phyloP scores from a whole-genome alignment of 192 early-diverging fungal species.

The Entomortierella beljakovae region DNA sequence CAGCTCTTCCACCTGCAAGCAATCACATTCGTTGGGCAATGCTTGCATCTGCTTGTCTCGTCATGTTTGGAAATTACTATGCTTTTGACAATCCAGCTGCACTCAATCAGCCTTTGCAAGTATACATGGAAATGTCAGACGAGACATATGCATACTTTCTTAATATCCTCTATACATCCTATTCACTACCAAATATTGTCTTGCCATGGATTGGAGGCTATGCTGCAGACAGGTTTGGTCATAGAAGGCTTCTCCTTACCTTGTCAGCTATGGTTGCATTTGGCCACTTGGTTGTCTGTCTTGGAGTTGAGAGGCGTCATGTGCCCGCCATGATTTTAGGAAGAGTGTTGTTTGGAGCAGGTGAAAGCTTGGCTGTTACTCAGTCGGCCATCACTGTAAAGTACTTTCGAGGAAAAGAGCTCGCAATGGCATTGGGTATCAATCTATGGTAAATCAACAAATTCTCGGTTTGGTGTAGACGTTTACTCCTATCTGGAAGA shows the following conservation, averaged over 20 bases:
- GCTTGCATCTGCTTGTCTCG: conserved; percentile 47
- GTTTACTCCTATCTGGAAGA: background rate
- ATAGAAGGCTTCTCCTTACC: conserved; percentile 54
- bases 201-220: conserved; percentile 69
- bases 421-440: conserved; percentile 67
- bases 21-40: conserved; percentile 41
- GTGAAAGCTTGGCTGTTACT: conserved; percentile 68
- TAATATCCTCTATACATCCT: conserved; percentile 70
- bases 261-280: conserved; percentile 58
- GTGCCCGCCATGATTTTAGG: conserved; percentile 67
- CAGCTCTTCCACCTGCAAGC: background rate
- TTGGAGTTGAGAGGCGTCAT: conserved; percentile 56
- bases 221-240: conserved; percentile 63
- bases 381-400: conserved; percentile 57
- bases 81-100: conserved; percentile 69
- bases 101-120: conserved; percentile 65
- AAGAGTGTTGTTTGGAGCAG: conserved; percentile 71
- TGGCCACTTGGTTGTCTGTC: conserved; percentile 68
- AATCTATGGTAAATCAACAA: conserved; percentile 56
- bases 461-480: background rate
- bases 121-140: conserved; percentile 55
- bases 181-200: conserved; percentile 75
- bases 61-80: conserved; percentile 70
- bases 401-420: conserved; percentile 67
- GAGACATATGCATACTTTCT: conserved; percentile 65